Conservation (phyloP, 129 eudicot genomes). For the Escallonia herrerae region DNA sequence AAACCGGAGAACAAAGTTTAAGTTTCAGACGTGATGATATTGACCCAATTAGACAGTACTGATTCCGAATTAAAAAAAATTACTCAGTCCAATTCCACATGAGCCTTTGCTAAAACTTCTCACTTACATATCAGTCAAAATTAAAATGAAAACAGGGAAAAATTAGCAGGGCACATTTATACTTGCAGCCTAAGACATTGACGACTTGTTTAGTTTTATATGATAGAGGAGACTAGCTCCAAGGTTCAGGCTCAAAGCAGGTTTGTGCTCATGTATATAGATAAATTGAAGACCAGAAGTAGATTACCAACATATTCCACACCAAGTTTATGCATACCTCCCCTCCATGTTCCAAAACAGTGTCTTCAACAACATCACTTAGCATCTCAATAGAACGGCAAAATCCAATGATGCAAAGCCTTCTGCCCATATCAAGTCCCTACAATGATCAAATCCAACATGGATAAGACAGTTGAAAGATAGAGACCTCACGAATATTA, state of each 20-base stretch:
- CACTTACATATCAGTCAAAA: too few species aligned
- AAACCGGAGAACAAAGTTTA: too few species aligned
- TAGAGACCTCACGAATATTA: neutral
- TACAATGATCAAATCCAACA: conserved; percentile 20
- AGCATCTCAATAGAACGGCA: conserved; percentile 99
- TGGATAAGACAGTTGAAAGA: conserved; percentile 1
- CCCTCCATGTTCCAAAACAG: conserved; percentile 97
- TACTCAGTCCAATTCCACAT: too few species aligned
- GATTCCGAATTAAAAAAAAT: too few species aligned
- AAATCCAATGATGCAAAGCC: conserved; percentile 92
- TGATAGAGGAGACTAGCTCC: neutral
- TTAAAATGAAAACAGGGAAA: too few species aligned
- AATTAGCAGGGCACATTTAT: too few species aligned
- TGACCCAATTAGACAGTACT: neutral
- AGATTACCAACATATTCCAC: neutral
- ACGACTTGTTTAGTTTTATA: too few species aligned
- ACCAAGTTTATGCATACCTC: conserved; percentile 48
- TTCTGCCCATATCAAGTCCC: conserved; percentile 94
- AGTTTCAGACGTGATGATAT: neutral
- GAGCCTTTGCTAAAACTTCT: too few species aligned
- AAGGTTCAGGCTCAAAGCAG: neutral
- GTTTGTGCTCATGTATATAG: neutral
- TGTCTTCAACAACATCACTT: conserved; percentile 95
- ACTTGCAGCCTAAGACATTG: too few species aligned
- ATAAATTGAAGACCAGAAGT: neutral